Base-by-base conservation (phyloP, 2,329 filamentous ascomycete genomes). In the Trichoderma sp. region DNA sequence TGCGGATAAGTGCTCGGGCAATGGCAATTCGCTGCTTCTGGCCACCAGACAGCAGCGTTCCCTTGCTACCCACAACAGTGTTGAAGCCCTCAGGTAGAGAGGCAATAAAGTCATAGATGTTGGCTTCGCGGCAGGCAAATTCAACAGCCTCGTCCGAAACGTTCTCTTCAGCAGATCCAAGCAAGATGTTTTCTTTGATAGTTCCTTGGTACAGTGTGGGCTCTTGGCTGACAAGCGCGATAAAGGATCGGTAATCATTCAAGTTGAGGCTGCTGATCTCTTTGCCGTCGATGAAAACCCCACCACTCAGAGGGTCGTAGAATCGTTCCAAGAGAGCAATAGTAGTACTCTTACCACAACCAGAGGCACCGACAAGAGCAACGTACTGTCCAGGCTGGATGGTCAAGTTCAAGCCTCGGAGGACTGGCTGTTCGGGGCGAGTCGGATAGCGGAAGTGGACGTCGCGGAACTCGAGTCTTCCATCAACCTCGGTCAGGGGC, bases 391-490 rank as follows among this genome's bases (percentile, higher is more conserved):
- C 93, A 0, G 92, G 92, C 35, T 89, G 87, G 55, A 95, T 88
- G n/a, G 82, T 84, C 8, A 95, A 84, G 79, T 96, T 90, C 14
- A 97, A 84, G 0, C 94, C 95, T 35, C 93, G 91, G 2, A 98
- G 88, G 0, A 98, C 93, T 19, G 93, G 92, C 74, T 97, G 93
- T 74, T 97, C 93, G 0, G 93, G 92, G 0, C 96, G 89, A 0
- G 93, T 97, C 0, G 95, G 94, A 76, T 98, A 99, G 52, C 93
- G 88, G 86, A 97, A 98, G 78, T 97, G 93, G 1, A 98, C 94
- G 72, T 96, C 90, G 24, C 92, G 89, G 83, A 99, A 97, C 78
- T 98, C 94, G 72, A 99, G 88, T 19, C 86, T 86, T 31, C 94
- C 95, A 27, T 96, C 88, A 35, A 95, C 86, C 3, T 84, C 76